Evolutionary conservation across 2,329 filamentous ascomycete species (phyloP).

Genomic region (Leptographium wingfieldii): DNA sequence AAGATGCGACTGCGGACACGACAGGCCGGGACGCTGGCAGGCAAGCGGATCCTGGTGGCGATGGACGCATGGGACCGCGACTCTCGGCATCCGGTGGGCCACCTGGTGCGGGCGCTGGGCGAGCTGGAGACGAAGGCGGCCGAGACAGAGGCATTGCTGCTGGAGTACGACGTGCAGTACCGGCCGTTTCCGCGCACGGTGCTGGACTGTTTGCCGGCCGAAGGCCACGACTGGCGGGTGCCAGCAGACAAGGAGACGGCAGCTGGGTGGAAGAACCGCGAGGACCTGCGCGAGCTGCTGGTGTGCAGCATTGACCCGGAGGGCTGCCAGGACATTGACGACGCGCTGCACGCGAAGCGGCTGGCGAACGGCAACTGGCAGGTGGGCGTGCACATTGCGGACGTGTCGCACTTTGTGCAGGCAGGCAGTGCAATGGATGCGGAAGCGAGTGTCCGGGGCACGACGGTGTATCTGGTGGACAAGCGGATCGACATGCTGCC

Average conservation of each 20-base stretch:
- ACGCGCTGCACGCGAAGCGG: constrained; percentile 76
- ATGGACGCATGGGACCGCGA: constrained; percentile 95
- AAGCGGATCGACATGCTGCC: constrained; percentile 99
- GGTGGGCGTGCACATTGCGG: constrained; percentile 95
- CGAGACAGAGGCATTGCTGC: constrained; percentile 83
- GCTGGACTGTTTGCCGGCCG: constrained; percentile 77
- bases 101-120: constrained; percentile 85
- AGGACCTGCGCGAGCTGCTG: constrained; percentile 71
- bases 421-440: constrained; percentile 95
- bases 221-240: constrained; percentile 91
- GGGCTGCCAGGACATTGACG: constrained; percentile 95
- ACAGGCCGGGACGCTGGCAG: constrained; percentile 77
- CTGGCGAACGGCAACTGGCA: constrained; percentile 90
- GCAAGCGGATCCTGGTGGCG: constrained; percentile 82
- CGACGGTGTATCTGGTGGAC: constrained; percentile 93
- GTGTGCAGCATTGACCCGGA: constrained; percentile 97
- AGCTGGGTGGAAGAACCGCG: constrained; percentile 73
- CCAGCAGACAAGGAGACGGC: constrained; percentile 51
- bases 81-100: constrained; percentile 81
- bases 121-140: constrained; percentile 95
- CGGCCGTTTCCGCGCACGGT: constrained; percentile 93
- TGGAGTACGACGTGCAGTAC: constrained; percentile 97
- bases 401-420: constrained; percentile 98
- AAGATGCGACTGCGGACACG: constrained; percentile 90
- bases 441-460: constrained; percentile 86